A percentile compares a stretch with the other conserved stretches of the same genome.
These are phyloP conservation scores for Phytopythium delawarense DNA, from an alignment of 352 stramenopile species.

Conservation along the genomic window DNA sequence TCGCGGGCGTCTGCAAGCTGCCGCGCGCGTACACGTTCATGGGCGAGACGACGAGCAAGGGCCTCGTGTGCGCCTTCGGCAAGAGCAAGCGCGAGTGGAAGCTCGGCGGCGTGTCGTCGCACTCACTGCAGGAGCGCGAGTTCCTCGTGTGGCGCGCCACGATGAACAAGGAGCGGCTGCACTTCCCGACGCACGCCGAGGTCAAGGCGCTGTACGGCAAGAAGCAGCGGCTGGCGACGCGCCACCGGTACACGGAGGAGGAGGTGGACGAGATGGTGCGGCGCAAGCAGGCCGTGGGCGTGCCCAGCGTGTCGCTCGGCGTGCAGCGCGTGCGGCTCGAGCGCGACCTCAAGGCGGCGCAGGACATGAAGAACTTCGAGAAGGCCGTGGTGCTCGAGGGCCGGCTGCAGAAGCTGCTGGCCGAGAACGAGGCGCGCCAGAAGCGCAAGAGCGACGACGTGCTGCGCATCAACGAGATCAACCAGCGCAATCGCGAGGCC, in stretches of 20 bases:
- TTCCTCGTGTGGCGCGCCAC: constrained; percentile 79
- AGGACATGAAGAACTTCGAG: constrained; percentile 87
- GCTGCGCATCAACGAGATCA: constrained; percentile 84
- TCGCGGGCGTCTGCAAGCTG: constrained; percentile 61
- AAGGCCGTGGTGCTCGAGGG: constrained; percentile 76
- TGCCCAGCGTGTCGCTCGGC: constrained; percentile 59
- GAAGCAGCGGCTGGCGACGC: constrained; percentile 68
- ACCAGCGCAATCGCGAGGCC: constrained; percentile 70
- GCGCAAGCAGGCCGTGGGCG: constrained; percentile 62
- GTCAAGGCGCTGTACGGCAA: constrained; percentile 55
- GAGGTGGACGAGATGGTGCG: constrained; percentile 80
- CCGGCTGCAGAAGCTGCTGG: constrained; percentile 52
- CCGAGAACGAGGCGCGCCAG: constrained; percentile 64
- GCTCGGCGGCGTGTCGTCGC: constrained; percentile 59
- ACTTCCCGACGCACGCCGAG: constrained; percentile 69
- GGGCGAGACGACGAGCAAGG: constrained; percentile 65
- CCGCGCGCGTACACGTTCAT: constrained; percentile 62
- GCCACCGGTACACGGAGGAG: constrained; percentile 73
- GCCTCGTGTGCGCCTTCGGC: constrained; percentile 71
- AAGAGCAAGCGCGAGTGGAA: constrained; percentile 79
- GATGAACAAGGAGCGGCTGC: constrained; percentile 73
- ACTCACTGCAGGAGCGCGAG: constrained; percentile 73
- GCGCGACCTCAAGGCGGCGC: constrained; percentile 67
- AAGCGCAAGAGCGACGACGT: constrained; percentile 79
- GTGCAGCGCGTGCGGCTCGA: constrained; percentile 80